Conservation (phyloP, 2,329 filamentous ascomycete genomes). For the Penicillium frequentans region DNA sequence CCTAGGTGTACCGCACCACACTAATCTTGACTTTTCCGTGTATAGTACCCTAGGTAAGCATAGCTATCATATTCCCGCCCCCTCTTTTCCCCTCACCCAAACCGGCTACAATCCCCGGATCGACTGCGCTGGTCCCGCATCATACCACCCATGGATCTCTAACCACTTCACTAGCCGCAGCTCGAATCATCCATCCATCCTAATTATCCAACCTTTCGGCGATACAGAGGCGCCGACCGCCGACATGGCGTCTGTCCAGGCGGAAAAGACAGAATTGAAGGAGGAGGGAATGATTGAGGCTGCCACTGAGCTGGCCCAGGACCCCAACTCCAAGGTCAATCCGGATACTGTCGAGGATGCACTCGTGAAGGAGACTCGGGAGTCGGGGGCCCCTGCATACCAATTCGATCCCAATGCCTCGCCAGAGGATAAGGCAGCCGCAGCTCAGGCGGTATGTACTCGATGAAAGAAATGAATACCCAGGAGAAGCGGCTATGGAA, state of each 20-base stretch:
- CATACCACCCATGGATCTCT: conserved; percentile 6
- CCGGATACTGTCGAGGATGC: conserved; percentile 70
- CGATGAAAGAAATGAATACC: not conserved
- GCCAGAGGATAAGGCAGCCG: conserved; percentile 78
- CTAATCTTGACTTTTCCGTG: not conserved
- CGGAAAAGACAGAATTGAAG: conserved; percentile 66
- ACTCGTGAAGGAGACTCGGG: conserved; percentile 74
- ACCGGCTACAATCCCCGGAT: conserved; percentile 5
- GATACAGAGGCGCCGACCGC: conserved; percentile 4
- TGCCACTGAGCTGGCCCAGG: conserved; percentile 51
- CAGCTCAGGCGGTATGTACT: conserved; percentile 69
- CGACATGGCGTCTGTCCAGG: conserved; percentile 33
- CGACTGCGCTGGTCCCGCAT: conserved; percentile 1
- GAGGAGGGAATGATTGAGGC: conserved; percentile 77
- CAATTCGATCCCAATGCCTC: conserved; percentile 84
- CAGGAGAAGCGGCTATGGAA: not conserved
- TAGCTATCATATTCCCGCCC: not conserved
- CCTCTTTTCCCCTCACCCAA: conserved; percentile 1
- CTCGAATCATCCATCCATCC: not conserved
- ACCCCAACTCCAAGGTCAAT: conserved; percentile 67
- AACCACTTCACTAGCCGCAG: not conserved
- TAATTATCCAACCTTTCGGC: not conserved
- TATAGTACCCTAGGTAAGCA: not conserved
- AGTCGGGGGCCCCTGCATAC: conserved; percentile 76
- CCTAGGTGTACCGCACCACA: not conserved